These are phyloP conservation scores for Exophiala sp. DNA, from an alignment of 2,329 filamentous ascomycete genomes.

Conservation along the genomic window DNA sequence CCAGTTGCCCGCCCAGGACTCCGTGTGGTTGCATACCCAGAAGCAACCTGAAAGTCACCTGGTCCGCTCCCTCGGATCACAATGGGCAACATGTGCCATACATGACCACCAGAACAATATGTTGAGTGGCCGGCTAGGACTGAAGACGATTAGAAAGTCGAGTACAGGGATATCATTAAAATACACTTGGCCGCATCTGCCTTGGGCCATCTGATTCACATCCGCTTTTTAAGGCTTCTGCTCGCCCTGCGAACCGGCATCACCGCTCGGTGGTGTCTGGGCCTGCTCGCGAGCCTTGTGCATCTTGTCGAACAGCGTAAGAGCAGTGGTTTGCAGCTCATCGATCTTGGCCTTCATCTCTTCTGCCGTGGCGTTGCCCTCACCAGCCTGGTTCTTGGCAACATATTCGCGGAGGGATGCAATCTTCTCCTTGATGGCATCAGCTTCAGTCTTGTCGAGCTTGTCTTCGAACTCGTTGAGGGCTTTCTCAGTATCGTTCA, in stretches of 20 bases:
- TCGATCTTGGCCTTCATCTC: constrained; percentile 99
- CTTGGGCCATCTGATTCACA: constrained; percentile 3
- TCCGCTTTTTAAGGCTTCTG: constrained; percentile 44
- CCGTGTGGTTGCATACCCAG: too few species aligned
- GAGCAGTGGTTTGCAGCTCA: constrained; percentile 88
- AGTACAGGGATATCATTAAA: constrained; percentile 30
- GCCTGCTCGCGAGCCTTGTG: constrained; percentile 81
- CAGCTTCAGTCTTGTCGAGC: constrained; percentile 93
- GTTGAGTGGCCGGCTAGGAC: constrained; percentile 2
- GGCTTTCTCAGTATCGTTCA: constrained; percentile 97
- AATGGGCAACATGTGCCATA: constrained; percentile 6
- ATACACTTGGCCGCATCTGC: constrained; percentile 24
- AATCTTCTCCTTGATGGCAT: constrained; percentile 92
- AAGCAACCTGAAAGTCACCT: too few species aligned
- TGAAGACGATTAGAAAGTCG: constrained; percentile 16
- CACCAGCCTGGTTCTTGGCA: constrained; percentile 88
- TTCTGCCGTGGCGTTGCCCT: constrained; percentile 75
- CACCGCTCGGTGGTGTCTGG: constrained; percentile 42
- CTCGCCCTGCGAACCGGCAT: constrained; percentile 28
- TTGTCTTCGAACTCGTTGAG: constrained; percentile 94
- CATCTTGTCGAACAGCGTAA: constrained; percentile 99
- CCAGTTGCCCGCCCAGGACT: not conserved
- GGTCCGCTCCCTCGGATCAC: constrained; percentile 7
- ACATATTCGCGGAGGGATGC: constrained; percentile 77
- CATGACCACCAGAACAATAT: constrained; percentile 5